Base-by-base conservation (phyloP, 1,139 yeast genomes). In the Blastobotrys indianensis region DNA sequence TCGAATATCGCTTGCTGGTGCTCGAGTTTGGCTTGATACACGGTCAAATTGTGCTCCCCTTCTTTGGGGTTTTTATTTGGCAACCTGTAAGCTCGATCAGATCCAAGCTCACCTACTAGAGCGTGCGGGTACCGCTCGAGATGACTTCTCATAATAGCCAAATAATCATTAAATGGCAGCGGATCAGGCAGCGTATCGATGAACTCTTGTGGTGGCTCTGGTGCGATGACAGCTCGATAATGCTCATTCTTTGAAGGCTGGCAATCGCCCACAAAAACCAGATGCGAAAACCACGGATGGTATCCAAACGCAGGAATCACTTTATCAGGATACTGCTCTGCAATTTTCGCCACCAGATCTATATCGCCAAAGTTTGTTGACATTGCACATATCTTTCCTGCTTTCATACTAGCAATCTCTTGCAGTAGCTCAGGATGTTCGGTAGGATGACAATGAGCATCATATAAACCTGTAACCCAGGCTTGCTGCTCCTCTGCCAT, bases 241-340 rank as follows among this genome's bases (percentile, higher is more conserved):
- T 88, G 97, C 4, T 54, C 63, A 8, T 40, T 23, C 6, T 40
- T 20, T 9, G 20, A 32, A 10, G 39, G 45, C 15, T 31, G 30
- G 9, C 44, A 49, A 1, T 54, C 58, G 0, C 55, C 62, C 6
- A 64, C 54, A 8, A 76, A 68, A 52, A 79, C 81, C 29, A 82
- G 56, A 63, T 90, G 95, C 1, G 79, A 66, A 58, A 77, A 87
- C 97, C 97, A 90, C 0, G 97, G 97, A 62, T 92, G 97, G 3
- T 86, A 70, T 0, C 97, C 98, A 61, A 80, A 82, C 44, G 82
- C 79, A 0, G 92, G 82, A 1, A 74, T 64, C 1, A 83, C 64
- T 28, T 62, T 61, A 9, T 57, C 54, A 2, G 58, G 63, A 7
- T 70, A 64, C 17, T 40, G 28, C 1, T 41, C 42, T 10, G 65